Evolutionary conservation across 129 eudicot genomes (phyloP).

Genomic region (Dittrichia graveolens): DNA sequence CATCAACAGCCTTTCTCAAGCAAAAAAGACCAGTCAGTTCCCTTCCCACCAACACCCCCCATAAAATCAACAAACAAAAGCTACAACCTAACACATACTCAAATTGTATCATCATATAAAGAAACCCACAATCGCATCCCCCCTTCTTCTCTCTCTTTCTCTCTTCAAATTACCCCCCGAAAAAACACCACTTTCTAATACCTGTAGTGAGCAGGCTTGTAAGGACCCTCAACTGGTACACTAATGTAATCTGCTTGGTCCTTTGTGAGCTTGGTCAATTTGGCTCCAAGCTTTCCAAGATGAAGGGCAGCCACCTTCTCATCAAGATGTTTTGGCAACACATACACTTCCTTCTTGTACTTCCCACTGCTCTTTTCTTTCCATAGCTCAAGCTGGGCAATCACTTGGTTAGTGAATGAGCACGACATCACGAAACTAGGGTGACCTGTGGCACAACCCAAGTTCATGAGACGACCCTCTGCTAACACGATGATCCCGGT

Average conservation of each 20-base stretch:
- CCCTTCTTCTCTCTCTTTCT: no score
- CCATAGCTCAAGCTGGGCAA: slow-evolving; percentile 83
- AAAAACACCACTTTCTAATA: slow-evolving; percentile 35
- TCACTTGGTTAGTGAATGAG: slow-evolving; percentile 86
- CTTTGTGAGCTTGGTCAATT: slow-evolving; percentile 76
- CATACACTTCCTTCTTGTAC: slow-evolving; percentile 85
- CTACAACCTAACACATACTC: slow-evolving; percentile 23
- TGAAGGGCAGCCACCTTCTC: slow-evolving; percentile 98
- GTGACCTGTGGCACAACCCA: slow-evolving; percentile 96
- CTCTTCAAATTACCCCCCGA: slow-evolving; percentile 1
- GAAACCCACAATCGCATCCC: not conserved
- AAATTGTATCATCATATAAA: slow-evolving; percentile 3
- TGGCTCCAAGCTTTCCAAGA: slow-evolving; percentile 84
- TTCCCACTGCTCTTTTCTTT: slow-evolving; percentile 61
- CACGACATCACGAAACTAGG: slow-evolving; percentile 97
- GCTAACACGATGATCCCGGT: slow-evolving; percentile 74
- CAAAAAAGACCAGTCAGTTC: slow-evolving; percentile 22
- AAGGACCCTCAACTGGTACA: slow-evolving; percentile 85
- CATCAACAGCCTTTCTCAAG: slow-evolving; percentile 20
- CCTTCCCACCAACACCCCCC: slow-evolving; percentile 15
- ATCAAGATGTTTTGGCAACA: slow-evolving; percentile 85
- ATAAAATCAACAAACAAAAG: slow-evolving; percentile 19
- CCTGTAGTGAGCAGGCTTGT: slow-evolving; percentile 95
- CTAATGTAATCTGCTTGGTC: slow-evolving; percentile 92
- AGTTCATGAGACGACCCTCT: slow-evolving; percentile 95